Evolutionary conservation across 306 rosid genomes (phyloP).

Genomic region (Begonia fuchsioides): DNA sequence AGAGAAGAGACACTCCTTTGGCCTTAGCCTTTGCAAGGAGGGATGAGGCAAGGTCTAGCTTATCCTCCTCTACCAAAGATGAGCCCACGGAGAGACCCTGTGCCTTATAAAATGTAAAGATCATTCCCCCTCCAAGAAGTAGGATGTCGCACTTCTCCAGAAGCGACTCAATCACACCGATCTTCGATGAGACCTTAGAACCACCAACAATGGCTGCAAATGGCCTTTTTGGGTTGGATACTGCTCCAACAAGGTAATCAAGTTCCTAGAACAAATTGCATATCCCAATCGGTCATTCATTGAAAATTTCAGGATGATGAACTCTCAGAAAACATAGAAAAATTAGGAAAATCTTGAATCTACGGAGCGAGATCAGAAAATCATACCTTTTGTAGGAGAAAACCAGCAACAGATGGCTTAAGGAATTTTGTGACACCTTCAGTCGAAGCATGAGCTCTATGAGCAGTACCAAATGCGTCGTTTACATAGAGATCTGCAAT

Average conservation of each 20-base stretch:
- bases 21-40: slow-evolving; percentile 80
- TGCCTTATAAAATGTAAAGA: slow-evolving; percentile 98
- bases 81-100: slow-evolving; percentile 97
- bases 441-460: slow-evolving; percentile 98
- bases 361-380: slow-evolving; percentile 3
- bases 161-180: slow-evolving; percentile 93
- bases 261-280: slow-evolving; percentile 53
- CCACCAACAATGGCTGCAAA: slow-evolving; percentile 99
- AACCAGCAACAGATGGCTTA: slow-evolving; percentile 97
- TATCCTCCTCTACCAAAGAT: slow-evolving; percentile 94
- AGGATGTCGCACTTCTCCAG: slow-evolving; percentile 77
- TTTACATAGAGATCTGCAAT: slow-evolving; percentile 88
- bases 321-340: neutral
- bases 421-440: slow-evolving; percentile 96
- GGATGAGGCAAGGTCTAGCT: slow-evolving; percentile 73
- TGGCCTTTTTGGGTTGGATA: slow-evolving; percentile 84
- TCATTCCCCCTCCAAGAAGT: slow-evolving; percentile 98
- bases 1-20: slow-evolving; percentile 88
- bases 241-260: slow-evolving; percentile 99
- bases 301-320: neutral
- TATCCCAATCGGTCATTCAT: neutral
- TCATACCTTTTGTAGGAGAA: slow-evolving; percentile 87
- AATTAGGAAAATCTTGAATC: neutral
- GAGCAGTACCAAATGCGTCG: slow-evolving; percentile 98
- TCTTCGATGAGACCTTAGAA: slow-evolving; percentile 95